Evolutionary conservation across 306 rosid species (phyloP).

Genomic region (Begonia fuchsioides): DNA sequence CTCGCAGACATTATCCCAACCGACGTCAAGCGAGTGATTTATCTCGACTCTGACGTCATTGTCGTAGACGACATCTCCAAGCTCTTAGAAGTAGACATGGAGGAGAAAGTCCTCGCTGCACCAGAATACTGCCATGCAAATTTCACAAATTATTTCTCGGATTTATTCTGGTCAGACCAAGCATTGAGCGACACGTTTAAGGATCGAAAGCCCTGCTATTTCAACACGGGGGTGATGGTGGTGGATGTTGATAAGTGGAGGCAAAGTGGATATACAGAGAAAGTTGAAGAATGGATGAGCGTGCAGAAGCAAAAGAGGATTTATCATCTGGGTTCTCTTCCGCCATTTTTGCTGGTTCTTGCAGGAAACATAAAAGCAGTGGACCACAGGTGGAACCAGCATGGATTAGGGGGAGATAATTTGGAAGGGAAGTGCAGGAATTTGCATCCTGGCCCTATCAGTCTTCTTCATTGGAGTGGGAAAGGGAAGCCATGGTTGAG

Average conservation of each 20-base stretch:
- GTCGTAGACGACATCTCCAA: conserved; percentile 63
- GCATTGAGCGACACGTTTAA: conserved; percentile 21
- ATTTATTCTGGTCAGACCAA: conserved; percentile 41
- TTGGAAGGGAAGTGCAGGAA: conserved; percentile 65
- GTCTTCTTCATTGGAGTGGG: conserved; percentile 87
- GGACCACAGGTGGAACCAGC: too few relatives aligned
- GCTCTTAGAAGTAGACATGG: too few relatives aligned
- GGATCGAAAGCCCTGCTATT: conserved; percentile 53
- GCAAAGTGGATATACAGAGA: conserved; percentile 32
- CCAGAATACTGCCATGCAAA: too few relatives aligned
- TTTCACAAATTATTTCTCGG: conserved; percentile 75
- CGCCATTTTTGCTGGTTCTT: conserved; percentile 66
- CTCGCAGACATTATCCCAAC: conserved; percentile 47
- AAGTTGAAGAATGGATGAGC: conserved; percentile 65
- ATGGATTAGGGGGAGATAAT: too few relatives aligned
- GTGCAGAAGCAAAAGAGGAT: conserved; percentile 76
- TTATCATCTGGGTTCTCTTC: conserved; percentile 69
- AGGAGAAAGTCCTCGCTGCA: too few relatives aligned
- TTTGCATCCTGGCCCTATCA: conserved; percentile 72
- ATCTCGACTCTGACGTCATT: conserved; percentile 68
- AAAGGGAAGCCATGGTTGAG: too few relatives aligned
- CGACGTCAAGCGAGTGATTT: conserved; percentile 50
- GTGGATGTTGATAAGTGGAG: conserved; percentile 65
- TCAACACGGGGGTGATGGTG: conserved; percentile 89
- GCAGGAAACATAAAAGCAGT: conserved; percentile 60